phyloP scores from a whole-genome alignment of 2,329 filamentous ascomycete genomes.

The Orbilia javanica region DNA sequence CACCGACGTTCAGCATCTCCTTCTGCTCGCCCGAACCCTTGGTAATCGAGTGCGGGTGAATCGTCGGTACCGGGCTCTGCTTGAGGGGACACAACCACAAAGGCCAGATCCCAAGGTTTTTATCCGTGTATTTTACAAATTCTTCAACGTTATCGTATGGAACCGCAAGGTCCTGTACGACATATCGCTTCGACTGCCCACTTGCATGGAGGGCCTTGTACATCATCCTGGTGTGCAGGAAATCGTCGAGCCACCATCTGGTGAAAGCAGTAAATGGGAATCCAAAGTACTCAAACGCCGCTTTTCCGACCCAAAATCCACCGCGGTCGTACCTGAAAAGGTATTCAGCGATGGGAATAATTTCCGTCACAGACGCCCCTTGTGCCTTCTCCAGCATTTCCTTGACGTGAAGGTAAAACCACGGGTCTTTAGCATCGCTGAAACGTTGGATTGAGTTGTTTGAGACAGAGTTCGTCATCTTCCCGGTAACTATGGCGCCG shows the following conservation, averaged over 20 bases:
- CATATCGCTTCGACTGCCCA: slow-evolving; percentile 68
- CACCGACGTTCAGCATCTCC: slow-evolving; percentile 73
- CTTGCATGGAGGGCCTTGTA: slow-evolving; percentile 76
- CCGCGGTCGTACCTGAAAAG: slow-evolving; percentile 78
- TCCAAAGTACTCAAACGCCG: slow-evolving; percentile 75
- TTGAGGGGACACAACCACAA: slow-evolving; percentile 72
- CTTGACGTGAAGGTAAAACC: slow-evolving; percentile 79
- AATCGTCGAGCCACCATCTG: slow-evolving; percentile 71
- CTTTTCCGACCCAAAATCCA: slow-evolving; percentile 77
- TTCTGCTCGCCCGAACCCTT: slow-evolving; percentile 59
- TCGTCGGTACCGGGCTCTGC: slow-evolving; percentile 65
- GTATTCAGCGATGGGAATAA: slow-evolving; percentile 75
- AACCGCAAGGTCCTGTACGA: slow-evolving; percentile 58
- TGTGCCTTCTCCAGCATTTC: slow-evolving; percentile 33
- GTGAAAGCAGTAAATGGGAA: slow-evolving; percentile 76
- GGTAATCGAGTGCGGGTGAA: slow-evolving; percentile 51
- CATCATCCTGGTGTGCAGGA: slow-evolving; percentile 76
- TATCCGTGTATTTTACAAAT: slow-evolving; percentile 66
- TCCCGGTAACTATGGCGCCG: slow-evolving; percentile 74
- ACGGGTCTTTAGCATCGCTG: slow-evolving; percentile 73
- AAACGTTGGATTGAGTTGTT: slow-evolving; percentile 67
- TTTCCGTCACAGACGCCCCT: slow-evolving; percentile 65
- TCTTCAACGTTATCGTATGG: slow-evolving; percentile 51
- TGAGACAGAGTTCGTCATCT: slow-evolving; percentile 69
- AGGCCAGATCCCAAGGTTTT: slow-evolving; percentile 69